Conservation (phyloP, 306 rosid genomes). For the Sphenostylis stenocarpa region DNA sequence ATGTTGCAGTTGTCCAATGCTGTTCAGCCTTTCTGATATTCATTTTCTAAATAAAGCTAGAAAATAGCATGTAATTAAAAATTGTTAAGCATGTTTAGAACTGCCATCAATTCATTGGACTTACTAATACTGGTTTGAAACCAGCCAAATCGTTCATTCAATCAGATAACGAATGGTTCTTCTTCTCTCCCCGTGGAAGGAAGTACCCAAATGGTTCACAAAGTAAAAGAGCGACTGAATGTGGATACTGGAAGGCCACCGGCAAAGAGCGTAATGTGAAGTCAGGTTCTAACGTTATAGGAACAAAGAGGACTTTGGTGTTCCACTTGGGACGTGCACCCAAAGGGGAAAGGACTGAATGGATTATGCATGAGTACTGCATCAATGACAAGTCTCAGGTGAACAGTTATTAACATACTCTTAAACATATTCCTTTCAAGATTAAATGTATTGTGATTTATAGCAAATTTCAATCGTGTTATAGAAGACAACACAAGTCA, state of each 20-base stretch:
- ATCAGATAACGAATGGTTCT: constrained; percentile 91
- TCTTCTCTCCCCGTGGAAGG: constrained; percentile 92
- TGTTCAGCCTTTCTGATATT: neutral
- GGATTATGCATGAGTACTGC: constrained; percentile 97
- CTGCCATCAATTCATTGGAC: neutral
- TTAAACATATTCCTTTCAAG: neutral
- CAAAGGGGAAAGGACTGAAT: constrained; percentile 90
- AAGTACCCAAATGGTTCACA: constrained; percentile 95
- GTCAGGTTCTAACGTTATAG: constrained; percentile 67
- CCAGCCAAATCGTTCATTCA: constrained; percentile 75
- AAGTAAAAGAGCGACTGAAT: constrained; percentile 84
- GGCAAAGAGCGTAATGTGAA: constrained; percentile 90
- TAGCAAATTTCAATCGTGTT: too few species aligned
- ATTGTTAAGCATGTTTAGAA: neutral
- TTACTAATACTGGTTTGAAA: constrained; percentile 37
- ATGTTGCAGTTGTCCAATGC: neutral
- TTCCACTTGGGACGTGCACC: constrained; percentile 96
- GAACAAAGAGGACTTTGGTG: constrained; percentile 88
- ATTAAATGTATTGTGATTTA: too few species aligned
- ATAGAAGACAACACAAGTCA: neutral
- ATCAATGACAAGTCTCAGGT: constrained; percentile 75
- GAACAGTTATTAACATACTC: constrained; percentile 3
- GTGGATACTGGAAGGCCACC: constrained; percentile 96
- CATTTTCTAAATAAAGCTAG: neutral
- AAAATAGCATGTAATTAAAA: neutral